Base-by-base conservation (phyloP, 2,329 filamentous ascomycete genomes). In the Penicillium sclerotigenum region DNA sequence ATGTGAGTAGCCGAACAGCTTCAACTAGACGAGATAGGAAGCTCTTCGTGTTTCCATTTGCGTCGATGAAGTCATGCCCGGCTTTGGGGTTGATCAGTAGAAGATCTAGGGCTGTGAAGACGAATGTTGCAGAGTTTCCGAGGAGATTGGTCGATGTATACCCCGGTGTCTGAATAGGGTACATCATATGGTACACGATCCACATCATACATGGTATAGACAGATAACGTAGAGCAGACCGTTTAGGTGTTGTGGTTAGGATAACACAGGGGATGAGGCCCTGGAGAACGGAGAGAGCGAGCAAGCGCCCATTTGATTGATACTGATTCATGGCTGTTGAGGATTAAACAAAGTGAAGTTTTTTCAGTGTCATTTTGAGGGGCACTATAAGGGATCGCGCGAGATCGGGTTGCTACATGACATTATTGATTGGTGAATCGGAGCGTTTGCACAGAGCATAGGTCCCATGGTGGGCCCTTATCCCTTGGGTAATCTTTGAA, bases 71-170 rank as follows among this genome's bases (percentile, higher is more conserved):
- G 31, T 59, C 60, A 11, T 5, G 2, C 36, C 29, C 47, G 20
- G 58, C 61, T 38, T 56, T 47, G 1, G 59, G 59, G 20, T 59
- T 58, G 46, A 62, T 54, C 5, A 65, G 42, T 9, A 65, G 47
- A 1, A 59, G 6, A 14, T 65, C 57, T 7, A 56, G 10, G 1
- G 61, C 50, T 43, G 56, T 56, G 14, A 60, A 47, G 11, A 55
- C 16, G 26, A 53, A 48, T 20, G 47, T 52, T 29, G 56, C 20
- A 29, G 48, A 29, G 5, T 22, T 42, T 16, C 46, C 54, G 7
- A 55, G 48, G 16, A 57, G 6, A 7, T 26, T 20, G 29, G 9
- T 22, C 0, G 54, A 26, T 20, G 34, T 11, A 14, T 37, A 51
- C 5, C 40, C 26, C n/a, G 45, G 14, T n/a, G 5, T 9, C 4